A percentile compares a stretch with the other conserved stretches of the same genome.
These are phyloP conservation scores for Chloranthus sessilifolius DNA, from an alignment of 164 flowering plant genomes.

Conservation along the genomic window DNA sequence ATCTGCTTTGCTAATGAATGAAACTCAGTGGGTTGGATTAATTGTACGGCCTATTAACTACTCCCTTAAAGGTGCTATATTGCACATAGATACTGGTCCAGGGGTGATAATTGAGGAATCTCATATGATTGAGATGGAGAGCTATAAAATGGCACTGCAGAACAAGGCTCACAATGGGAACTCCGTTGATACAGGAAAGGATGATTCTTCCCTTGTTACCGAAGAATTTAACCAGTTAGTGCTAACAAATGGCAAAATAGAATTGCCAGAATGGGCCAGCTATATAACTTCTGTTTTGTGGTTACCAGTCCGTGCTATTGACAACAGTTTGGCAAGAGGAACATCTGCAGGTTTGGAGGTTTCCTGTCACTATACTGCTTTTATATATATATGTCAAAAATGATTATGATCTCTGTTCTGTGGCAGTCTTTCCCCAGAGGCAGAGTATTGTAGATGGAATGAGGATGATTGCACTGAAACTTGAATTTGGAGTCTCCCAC, in stretches of 20 bases:
- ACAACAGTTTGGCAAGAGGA: constrained; percentile 64
- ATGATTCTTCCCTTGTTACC: constrained; percentile 20
- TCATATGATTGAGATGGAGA: constrained; percentile 75
- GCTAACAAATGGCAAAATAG: constrained; percentile 55
- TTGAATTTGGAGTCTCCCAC: constrained; percentile 83
- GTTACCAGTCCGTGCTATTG: constrained; percentile 78
- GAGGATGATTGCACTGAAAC: constrained; percentile 92
- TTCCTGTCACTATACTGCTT: constrained; percentile 4
- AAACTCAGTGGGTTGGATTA: constrained; percentile 92
- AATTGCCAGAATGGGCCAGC: constrained; percentile 90
- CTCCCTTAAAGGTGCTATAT: constrained; percentile 81
- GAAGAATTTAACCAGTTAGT: constrained; percentile 38
- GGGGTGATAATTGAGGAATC: constrained; percentile 71
- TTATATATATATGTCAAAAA: constrained; percentile 2
- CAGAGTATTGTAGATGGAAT: constrained; percentile 85
- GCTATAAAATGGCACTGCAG: constrained; percentile 19
- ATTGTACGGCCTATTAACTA: constrained; percentile 74
- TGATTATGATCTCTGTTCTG: constrained; percentile 7
- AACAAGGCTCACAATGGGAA: constrained; percentile 13
- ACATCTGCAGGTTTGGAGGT: constrained; percentile 54
- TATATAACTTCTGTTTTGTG: constrained; percentile 66
- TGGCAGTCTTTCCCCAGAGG: constrained; percentile 47
- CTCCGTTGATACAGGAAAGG: constrained; percentile 9
- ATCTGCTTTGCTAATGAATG: constrained; percentile 92
- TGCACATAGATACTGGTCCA: constrained; percentile 93